These are phyloP conservation scores for Vanrija sp. DNA, from an alignment of 1,284 basidiomycete genomes.

Conservation along the genomic window DNA sequence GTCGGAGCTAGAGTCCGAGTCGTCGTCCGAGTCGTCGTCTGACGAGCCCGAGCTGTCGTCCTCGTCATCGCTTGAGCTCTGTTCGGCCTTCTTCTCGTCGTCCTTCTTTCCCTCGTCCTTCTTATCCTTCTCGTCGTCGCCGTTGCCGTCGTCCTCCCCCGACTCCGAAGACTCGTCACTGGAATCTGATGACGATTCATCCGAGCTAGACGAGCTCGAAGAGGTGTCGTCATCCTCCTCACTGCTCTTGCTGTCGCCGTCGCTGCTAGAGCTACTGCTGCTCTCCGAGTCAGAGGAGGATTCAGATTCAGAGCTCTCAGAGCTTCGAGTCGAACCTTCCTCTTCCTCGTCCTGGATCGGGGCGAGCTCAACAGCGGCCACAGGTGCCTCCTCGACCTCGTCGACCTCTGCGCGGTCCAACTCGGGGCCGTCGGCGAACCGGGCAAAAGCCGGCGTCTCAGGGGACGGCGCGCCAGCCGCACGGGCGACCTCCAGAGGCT, in stretches of 20 bases:
- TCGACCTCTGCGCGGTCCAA: neutral
- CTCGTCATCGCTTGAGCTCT: constrained; percentile 2
- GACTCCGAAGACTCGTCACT: constrained; percentile 3
- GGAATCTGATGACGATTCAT: neutral
- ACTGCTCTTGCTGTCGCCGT: too few species aligned
- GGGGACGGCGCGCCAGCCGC: constrained; percentile 6
- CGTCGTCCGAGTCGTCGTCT: neutral
- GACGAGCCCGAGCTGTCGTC: constrained; percentile 13
- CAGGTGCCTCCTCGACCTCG: constrained; percentile 7
- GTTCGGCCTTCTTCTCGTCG: neutral
- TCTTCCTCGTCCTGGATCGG: constrained; percentile 10
- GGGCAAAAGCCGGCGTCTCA: neutral
- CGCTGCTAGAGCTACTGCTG: neutral
- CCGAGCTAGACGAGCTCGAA: neutral
- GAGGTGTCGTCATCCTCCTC: too few species aligned
- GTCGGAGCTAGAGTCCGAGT: constrained; percentile 11
- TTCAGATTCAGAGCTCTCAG: too few species aligned
- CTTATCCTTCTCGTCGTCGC: constrained; percentile 1
- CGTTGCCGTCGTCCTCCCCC: neutral
- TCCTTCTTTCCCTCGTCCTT: constrained; percentile 4
- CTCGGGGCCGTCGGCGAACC: neutral
- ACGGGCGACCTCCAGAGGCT: constrained; percentile 17
- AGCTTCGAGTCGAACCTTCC: neutral
- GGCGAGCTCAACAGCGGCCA: constrained; percentile 2
- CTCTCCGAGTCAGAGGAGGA: neutral